Conservation (phyloP, 2,329 filamentous ascomycete species). For the Ophiostoma sp. region DNA sequence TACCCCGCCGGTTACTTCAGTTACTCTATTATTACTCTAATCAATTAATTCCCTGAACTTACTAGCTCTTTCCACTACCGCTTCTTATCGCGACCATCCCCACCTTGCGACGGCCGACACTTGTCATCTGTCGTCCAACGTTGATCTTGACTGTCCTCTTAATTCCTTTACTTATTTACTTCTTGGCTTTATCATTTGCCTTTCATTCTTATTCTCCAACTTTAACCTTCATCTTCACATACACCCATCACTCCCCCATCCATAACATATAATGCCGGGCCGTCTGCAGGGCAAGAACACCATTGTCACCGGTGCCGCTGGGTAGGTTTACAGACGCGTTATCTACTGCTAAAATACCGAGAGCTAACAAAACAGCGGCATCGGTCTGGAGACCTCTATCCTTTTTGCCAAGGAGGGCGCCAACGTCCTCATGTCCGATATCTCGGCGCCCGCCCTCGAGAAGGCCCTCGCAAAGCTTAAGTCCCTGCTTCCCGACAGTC, state of each 20-base stretch:
- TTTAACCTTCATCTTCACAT: background rate
- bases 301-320: constrained; percentile 77
- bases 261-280: constrained; percentile 33
- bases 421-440: constrained; percentile 77
- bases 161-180: background rate
- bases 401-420: constrained; percentile 87
- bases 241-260: background rate
- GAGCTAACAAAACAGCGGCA: constrained; percentile 55
- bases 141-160: background rate
- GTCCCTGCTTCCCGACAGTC: constrained; percentile 59
- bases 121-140: background rate
- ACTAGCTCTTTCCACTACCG: background rate
- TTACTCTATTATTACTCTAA: constrained; percentile 1
- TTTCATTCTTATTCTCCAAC: background rate
- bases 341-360: background rate
- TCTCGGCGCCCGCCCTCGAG: constrained; percentile 71
- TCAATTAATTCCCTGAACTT: background rate
- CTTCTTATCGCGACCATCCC: background rate
- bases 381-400: constrained; percentile 86
- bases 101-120: constrained; percentile 4
- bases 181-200: background rate
- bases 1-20: background rate
- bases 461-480: constrained; percentile 71
- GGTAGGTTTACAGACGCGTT: constrained; percentile 52
- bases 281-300: constrained; percentile 58